Conservation (phyloP, 2,329 filamentous ascomycete genomes). For the Hymenoscyphus salicellus region DNA sequence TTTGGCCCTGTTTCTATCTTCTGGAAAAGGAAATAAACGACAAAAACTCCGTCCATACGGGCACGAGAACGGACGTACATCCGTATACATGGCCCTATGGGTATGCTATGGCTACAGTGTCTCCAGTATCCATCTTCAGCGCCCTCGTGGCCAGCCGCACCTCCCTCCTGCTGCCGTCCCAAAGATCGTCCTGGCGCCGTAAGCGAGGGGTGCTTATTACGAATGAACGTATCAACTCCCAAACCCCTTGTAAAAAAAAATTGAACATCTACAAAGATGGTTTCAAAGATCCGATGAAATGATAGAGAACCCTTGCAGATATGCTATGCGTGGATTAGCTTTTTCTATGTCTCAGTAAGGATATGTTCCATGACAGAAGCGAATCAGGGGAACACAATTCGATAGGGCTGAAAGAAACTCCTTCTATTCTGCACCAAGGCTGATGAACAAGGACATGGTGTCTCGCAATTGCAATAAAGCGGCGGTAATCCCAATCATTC, state of each 20-base stretch:
- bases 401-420: slow-evolving; percentile 17
- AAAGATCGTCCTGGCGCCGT: not conserved
- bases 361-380: not conserved
- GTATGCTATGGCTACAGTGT: slow-evolving; percentile 1
- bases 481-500: too few relatives aligned
- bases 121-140: not conserved
- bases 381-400: slow-evolving; percentile 5
- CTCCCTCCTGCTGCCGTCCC: not conserved
- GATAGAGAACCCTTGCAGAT: not conserved
- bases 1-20: not conserved
- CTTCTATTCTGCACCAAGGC: slow-evolving; percentile 3
- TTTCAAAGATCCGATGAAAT: not conserved
- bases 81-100: not conserved
- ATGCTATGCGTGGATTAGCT: not conserved
- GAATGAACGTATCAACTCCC: not conserved
- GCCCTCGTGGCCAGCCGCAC: not conserved
- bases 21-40: not conserved
- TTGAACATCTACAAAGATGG: not conserved
- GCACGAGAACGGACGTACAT: not conserved
- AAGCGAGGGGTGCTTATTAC: not conserved
- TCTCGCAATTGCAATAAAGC: too few relatives aligned
- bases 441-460: not conserved
- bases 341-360: not conserved
- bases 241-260: not conserved
- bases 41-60: not conserved